A percentile compares a stretch with the other conserved stretches of the same genome.
These are phyloP conservation scores for Maudiozyma bulderi DNA, from an alignment of 805 yeast genomes.

Conservation along the genomic window DNA sequence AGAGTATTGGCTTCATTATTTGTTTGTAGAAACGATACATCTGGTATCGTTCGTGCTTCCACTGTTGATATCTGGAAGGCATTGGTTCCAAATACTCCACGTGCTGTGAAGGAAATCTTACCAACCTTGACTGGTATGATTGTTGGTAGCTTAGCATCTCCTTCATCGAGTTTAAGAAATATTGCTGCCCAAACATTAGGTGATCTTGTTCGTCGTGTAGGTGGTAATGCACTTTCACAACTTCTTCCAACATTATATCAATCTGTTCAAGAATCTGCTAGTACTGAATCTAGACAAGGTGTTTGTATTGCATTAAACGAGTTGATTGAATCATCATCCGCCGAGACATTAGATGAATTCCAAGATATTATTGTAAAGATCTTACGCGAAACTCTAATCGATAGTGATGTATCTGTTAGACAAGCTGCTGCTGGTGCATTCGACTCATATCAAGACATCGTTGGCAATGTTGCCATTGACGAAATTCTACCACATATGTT, in stretches of 20 bases:
- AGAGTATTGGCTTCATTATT: slow-evolving; percentile 77
- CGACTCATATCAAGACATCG: slow-evolving; percentile 70
- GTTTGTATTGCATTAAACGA: slow-evolving; percentile 89
- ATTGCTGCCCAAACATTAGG: slow-evolving; percentile 93
- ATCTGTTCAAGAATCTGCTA: slow-evolving; percentile 46
- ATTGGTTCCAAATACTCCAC: slow-evolving; percentile 89
- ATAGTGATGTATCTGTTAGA: slow-evolving; percentile 63
- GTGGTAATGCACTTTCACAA: slow-evolving; percentile 74
- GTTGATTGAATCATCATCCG: slow-evolving; percentile 63
- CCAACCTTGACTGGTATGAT: slow-evolving; percentile 74
- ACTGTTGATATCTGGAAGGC: slow-evolving; percentile 96
- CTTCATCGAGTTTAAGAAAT: slow-evolving; percentile 65
- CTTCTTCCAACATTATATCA: slow-evolving; percentile 76
- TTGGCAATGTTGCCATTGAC: slow-evolving; percentile 82
- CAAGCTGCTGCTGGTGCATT: slow-evolving; percentile 88
- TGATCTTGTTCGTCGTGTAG: slow-evolving; percentile 89
- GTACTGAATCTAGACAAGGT: slow-evolving; percentile 88
- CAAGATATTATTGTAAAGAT: slow-evolving; percentile 64
- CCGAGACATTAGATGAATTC: slow-evolving; percentile 50
- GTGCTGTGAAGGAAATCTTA: slow-evolving; percentile 83
- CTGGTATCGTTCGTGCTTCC: slow-evolving; percentile 78
- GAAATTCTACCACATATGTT: slow-evolving; percentile 79
- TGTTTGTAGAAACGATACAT: slow-evolving; percentile 86
- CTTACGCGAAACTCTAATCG: slow-evolving; percentile 71
- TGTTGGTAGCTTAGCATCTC: slow-evolving; percentile 74